These are phyloP conservation scores for Ustilago hordei DNA, from an alignment of 1,284 basidiomycete species.

Conservation along the genomic window DNA sequence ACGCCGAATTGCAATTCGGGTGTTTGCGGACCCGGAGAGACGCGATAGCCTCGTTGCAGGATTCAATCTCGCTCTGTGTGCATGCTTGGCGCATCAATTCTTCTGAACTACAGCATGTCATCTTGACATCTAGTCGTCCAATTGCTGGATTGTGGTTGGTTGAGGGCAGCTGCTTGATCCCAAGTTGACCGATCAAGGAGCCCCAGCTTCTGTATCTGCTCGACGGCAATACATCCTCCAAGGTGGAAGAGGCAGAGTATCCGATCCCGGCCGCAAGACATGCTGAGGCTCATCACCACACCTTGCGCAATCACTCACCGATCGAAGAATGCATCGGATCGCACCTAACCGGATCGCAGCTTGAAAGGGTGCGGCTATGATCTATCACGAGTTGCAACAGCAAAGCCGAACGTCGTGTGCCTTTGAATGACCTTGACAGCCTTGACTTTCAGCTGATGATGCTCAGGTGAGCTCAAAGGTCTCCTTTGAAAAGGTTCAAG, in stretches of 20 bases:
- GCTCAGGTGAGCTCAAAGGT: background rate
- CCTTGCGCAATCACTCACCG: constrained; percentile 2
- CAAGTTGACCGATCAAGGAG: background rate
- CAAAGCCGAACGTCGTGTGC: background rate
- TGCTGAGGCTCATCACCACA: background rate
- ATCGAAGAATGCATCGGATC: constrained; percentile 14
- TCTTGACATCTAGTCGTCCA: background rate
- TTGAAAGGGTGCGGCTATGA: background rate
- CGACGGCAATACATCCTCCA: too few species aligned
- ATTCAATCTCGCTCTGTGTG: background rate
- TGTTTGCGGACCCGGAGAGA: constrained; percentile 36
- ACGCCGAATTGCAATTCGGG: constrained; percentile 22
- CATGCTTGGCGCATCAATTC: background rate
- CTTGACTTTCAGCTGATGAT: background rate
- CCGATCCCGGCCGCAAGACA: background rate
- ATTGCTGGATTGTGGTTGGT: constrained; percentile 7
- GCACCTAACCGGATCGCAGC: background rate
- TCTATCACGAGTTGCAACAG: background rate
- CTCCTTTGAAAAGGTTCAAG: too few species aligned
- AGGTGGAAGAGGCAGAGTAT: background rate
- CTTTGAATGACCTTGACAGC: background rate
- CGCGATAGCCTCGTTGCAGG: constrained; percentile 15
- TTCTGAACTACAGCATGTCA: background rate
- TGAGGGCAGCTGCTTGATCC: background rate
- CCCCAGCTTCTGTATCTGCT: background rate